Percentiles rank a stretch among this genome's conserved stretches.
These are phyloP conservation scores for Aciculosporium take DNA, from an alignment of 2,329 filamentous ascomycete species.

Conservation along the genomic window DNA sequence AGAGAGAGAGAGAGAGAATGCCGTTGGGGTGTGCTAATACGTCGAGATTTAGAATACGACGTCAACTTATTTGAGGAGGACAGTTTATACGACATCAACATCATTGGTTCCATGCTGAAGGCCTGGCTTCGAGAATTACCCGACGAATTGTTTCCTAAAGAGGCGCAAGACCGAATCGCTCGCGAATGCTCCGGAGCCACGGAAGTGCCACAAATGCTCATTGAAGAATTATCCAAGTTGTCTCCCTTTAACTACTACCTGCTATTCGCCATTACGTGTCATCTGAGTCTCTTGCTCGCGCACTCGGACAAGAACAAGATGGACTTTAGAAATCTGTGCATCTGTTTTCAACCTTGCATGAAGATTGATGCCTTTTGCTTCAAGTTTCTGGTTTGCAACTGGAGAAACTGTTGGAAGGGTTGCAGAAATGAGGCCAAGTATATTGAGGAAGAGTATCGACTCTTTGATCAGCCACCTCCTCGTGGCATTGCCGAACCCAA, in stretches of 20 bases:
- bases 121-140: constrained; percentile 91
- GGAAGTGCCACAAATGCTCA: constrained; percentile 68
- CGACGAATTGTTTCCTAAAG: constrained; percentile 82
- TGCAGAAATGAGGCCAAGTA: constrained; percentile 80
- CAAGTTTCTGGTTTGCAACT: constrained; percentile 87
- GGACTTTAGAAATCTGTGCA: constrained; percentile 90
- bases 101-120: constrained; percentile 90
- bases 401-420: constrained; percentile 93
- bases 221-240: constrained; percentile 86
- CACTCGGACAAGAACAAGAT: constrained; percentile 96
- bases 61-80: constrained; percentile 80
- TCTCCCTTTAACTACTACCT: constrained; percentile 96
- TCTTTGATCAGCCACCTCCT: constrained; percentile 45
- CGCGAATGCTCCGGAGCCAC: constrained; percentile 67
- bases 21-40: constrained; percentile 1
- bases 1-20: no score
- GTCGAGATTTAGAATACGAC: constrained; percentile 52
- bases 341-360: constrained; percentile 94
- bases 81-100: constrained; percentile 90
- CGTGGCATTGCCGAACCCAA: constrained; percentile 28
- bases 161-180: constrained; percentile 64
- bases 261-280: constrained; percentile 91
- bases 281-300: constrained; percentile 78
- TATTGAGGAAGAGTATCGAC: constrained; percentile 52
- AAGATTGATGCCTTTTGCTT: constrained; percentile 93